Evolutionary conservation across 345 rosid species (phyloP), one percentile per base, ranked within the genome.

Genomic region (Trapa bicornis): DNA sequence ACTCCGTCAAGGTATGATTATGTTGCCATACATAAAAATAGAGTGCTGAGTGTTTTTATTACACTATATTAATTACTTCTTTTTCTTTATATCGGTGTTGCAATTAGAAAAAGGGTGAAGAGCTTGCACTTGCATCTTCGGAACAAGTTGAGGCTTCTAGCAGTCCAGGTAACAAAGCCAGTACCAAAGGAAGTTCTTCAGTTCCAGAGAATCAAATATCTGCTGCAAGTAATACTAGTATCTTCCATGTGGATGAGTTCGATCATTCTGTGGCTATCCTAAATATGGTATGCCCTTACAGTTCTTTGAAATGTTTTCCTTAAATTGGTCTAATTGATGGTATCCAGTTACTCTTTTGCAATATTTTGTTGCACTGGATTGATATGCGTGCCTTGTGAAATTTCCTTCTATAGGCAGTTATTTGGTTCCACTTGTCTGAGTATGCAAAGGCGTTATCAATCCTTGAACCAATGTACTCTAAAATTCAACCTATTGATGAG

Each of bases 351-450:
- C 52, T 47, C 47, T 29, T 42, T 29, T 41, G 33, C 66, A 16
- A 50, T 15, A 32, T 15, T 29, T 6, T 73, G 15, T 17, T 54
- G 2, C 33, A 65, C 69, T 39, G 43, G 29, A 71, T 60, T 71
- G 58, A 72, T 61, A 11, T 70, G 45, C 75, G 74, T 65, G 61
- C 69, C 70, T 61, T 67, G 50, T 37, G 0, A 0, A 12, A 63
- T 63, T 54, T 66, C 47, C 11, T 67, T 71, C 75, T 71, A 50
- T 74, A 95, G 99, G 97, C 98, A 4, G 76, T 86, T 76, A 79
- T 82, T 61, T 95, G 96, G 96, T 91, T 86, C 75, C 96, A 95
- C 75, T 96, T 89, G 70, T 87, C 85, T 70, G 94, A 95, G 74
- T 87, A 85, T 78, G 66, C 80, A 36, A 91, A 91, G 82, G 87